Conservation (phyloP, 495 filamentous ascomycete genomes). For the Evernia prunastri region DNA sequence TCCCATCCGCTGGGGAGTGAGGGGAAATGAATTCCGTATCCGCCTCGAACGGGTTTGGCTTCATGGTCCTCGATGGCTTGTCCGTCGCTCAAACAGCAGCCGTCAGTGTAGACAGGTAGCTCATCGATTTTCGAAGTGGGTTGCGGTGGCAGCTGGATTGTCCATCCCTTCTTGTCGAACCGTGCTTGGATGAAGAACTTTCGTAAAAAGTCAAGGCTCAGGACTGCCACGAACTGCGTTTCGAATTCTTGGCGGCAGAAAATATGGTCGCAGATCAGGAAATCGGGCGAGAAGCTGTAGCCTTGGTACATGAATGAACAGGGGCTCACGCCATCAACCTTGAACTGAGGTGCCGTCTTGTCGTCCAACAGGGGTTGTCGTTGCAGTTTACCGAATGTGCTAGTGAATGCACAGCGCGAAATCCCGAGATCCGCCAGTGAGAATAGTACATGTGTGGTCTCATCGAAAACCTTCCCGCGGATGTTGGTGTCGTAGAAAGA, state of each 20-base stretch:
- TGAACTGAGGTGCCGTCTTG: background rate
- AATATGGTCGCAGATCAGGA: background rate
- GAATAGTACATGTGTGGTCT: background rate
- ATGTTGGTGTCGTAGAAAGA: background rate
- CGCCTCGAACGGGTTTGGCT: background rate
- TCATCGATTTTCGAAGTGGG: background rate
- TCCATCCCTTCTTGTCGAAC: background rate
- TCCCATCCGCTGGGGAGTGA: background rate
- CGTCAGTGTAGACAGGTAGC: background rate
- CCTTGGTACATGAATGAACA: background rate
- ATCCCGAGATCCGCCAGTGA: background rate
- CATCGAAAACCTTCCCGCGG: background rate
- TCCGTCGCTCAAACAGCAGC: background rate
- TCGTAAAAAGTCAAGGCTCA: background rate
- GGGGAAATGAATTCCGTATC: background rate
- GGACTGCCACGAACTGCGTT: background rate
- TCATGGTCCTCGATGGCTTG: background rate
- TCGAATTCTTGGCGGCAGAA: background rate
- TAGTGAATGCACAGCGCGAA: background rate
- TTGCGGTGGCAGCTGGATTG: background rate
- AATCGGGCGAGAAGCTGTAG: background rate
- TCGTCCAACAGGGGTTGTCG: background rate
- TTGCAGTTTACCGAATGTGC: background rate
- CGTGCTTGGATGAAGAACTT: background rate
- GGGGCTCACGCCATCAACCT: background rate